Evolutionary conservation across 1,284 basidiomycete species (phyloP).

Genomic region (Moniliella sp.): DNA sequence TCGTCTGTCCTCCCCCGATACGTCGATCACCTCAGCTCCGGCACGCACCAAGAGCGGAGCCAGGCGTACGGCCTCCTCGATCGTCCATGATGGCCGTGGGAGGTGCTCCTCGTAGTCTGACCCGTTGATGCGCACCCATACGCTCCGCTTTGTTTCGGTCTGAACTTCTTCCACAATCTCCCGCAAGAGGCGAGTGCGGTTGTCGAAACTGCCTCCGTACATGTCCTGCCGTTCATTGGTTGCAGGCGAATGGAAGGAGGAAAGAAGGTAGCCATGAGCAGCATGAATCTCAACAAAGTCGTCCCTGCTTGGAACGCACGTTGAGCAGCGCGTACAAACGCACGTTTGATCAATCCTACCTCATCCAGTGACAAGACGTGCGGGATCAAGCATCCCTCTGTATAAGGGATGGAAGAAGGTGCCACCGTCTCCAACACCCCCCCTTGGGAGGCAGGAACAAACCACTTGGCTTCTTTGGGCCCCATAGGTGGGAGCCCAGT

Average conservation of each 20-base stretch:
- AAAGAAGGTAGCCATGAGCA: conserved; percentile 45
- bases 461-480: conserved; percentile 15
- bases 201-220: conserved; percentile 27
- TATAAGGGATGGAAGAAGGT: conserved; percentile 45
- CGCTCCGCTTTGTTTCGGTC: conserved; percentile 13
- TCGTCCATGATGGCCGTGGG: conserved; percentile 13
- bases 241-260: conserved; percentile 34
- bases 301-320: conserved; percentile 36
- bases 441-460: conserved; percentile 17
- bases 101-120: conserved; percentile 23
- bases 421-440: conserved; percentile 52
- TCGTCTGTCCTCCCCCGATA: conserved; percentile 20
- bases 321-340: conserved; percentile 46
- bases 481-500: conserved; percentile 35
- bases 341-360: conserved; percentile 45
- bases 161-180: conserved; percentile 15
- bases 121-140: conserved; percentile 25
- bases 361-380: conserved; percentile 43
- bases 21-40: conserved; percentile 24
- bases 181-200: conserved; percentile 13
- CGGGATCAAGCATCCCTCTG: conserved; percentile 40
- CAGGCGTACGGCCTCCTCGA: conserved; percentile 15
- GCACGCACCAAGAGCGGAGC: conserved; percentile 12
- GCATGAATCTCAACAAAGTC: conserved; percentile 53
- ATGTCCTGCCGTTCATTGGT: conserved; percentile 24